Evolutionary conservation across 1,139 yeast species (phyloP).

Genomic region (Casaregolazyma suthepensis): DNA sequence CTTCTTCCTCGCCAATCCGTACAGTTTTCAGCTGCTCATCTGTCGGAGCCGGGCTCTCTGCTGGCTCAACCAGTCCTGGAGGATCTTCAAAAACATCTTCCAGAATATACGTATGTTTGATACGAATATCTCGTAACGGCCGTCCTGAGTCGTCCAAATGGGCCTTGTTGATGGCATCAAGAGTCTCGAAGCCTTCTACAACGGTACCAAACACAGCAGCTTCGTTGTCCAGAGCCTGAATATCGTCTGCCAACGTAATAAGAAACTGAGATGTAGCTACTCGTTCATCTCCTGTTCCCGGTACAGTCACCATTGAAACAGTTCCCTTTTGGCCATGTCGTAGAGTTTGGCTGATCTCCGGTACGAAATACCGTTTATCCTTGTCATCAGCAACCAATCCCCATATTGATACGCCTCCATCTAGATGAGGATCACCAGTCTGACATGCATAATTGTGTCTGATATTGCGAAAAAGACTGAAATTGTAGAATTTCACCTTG

Average conservation of each 20-base stretch:
- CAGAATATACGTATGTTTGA: slow-evolving; percentile 45
- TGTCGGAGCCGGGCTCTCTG: slow-evolving; percentile 36
- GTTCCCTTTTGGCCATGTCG: slow-evolving; percentile 34
- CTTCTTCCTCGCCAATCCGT: slow-evolving; percentile 29
- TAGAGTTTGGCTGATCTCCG: slow-evolving; percentile 19
- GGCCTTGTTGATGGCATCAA: slow-evolving; percentile 41
- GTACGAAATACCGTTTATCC: slow-evolving; percentile 18
- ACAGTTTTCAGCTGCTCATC: slow-evolving; percentile 34
- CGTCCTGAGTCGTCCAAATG: slow-evolving; percentile 37
- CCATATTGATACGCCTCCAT: slow-evolving; percentile 38
- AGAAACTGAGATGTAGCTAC: slow-evolving; percentile 32
- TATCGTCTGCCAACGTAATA: slow-evolving; percentile 26
- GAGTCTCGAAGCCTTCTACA: slow-evolving; percentile 44
- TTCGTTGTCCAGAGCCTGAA: slow-evolving; percentile 19
- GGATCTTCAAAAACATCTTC: slow-evolving; percentile 52
- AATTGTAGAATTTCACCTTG: slow-evolving; percentile 47
- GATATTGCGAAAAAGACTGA: slow-evolving; percentile 44
- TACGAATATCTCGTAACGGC: slow-evolving; percentile 47
- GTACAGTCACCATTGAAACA: slow-evolving; percentile 34
- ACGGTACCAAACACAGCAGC: slow-evolving; percentile 45
- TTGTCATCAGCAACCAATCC: slow-evolving; percentile 25
- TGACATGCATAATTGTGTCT: slow-evolving; percentile 37
- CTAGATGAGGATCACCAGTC: slow-evolving; percentile 47
- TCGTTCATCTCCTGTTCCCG: slow-evolving; percentile 6
- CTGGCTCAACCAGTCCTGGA: slow-evolving; percentile 24